Evolutionary conservation across 139 green algal species (phyloP), one percentile per base, ranked within the genome.

Genomic region (Eudorina sp.): DNA sequence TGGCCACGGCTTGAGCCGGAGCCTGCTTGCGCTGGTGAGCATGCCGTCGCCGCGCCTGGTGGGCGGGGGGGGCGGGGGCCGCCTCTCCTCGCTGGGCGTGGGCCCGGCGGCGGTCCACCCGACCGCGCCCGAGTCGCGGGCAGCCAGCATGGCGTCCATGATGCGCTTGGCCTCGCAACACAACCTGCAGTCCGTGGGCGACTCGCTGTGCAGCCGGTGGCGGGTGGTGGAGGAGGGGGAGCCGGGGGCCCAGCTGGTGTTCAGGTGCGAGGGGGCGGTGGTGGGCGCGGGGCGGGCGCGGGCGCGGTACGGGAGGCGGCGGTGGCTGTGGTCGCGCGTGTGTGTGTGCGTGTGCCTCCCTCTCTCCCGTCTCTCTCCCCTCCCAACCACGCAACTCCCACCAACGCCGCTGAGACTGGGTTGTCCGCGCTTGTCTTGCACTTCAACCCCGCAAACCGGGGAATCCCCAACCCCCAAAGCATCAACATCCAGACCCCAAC

Each of bases 131-230:
- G 81, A 87, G 27, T 69, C 45, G 1, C 64, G 81, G 18, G 43
- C 45, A 5, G 81, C 16, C 62, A 69, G 43, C 81, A 78, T 87
- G 81, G 81, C 81, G 3, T 29, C 7, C 81, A 87, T 87, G 81
- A 87, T 87, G 81, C 81, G 81, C 4, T 64, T 87, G 64, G 81
- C 81, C 21, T 79, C 64, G 46, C 62, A 87, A 31, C 81, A 87
- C n/a, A 87, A 87, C 81, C 64, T 86, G 41, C 81, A 77, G 45
- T 31, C 14, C 13, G 81, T 87, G 64, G 81, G 81, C 25, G 81
- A 89, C 53, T 62, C 46, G 51, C 84, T 89, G 29, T 82, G 74
- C 53, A 64, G 36, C 31, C 34, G 69, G 11, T 89, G 84, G 53
- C 55, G 55, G 36, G 70, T 75, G 70, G 84, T 89, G 69, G 84